These are phyloP conservation scores for Camillea tinctor DNA, from an alignment of 2,329 filamentous ascomycete species.

Conservation along the genomic window DNA sequence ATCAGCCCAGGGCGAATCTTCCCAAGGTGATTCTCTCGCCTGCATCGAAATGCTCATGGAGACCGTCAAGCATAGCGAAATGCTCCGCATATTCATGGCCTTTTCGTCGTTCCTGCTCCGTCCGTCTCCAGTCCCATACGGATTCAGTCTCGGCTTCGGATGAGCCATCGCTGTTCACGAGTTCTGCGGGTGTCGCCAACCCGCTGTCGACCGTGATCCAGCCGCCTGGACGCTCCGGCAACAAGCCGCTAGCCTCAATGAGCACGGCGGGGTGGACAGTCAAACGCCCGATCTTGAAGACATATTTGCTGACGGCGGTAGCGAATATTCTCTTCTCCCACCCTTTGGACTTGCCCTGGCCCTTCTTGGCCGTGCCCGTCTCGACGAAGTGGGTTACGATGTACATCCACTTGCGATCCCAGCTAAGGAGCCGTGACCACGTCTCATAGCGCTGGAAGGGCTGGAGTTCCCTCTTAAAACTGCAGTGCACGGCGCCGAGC, in stretches of 20 bases:
- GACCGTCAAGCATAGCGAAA: constrained; percentile 56
- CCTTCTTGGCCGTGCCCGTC: constrained; percentile 51
- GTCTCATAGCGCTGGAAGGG: constrained; percentile 70
- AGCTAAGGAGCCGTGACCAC: constrained; percentile 67
- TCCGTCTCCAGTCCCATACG: constrained; percentile 57
- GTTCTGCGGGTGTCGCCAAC: constrained; percentile 17
- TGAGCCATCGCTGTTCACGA: constrained; percentile 34
- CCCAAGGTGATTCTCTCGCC: constrained; percentile 52
- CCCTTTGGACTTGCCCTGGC: constrained; percentile 37
- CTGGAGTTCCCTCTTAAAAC: constrained; percentile 71
- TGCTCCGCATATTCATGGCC: constrained; percentile 56
- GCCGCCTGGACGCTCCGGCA: constrained; percentile 71
- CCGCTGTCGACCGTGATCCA: constrained; percentile 48
- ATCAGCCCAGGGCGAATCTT: constrained; percentile 44
- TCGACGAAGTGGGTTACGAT: constrained; percentile 72
- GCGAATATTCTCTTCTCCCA: constrained; percentile 68
- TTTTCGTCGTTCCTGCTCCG: constrained; percentile 54
- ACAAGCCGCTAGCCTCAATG: constrained; percentile 67
- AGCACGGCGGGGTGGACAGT: constrained; percentile 82
- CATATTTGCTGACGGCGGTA: constrained; percentile 74
- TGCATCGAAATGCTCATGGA: constrained; percentile 53
- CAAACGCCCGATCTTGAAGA: constrained; percentile 76
- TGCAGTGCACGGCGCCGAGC: constrained; percentile 71
- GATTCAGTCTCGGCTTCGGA: constrained; percentile 35
- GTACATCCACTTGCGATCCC: constrained; percentile 83